Conservation (phyloP, 2,329 filamentous ascomycete species). For the Sodiomyces alkalinus region DNA sequence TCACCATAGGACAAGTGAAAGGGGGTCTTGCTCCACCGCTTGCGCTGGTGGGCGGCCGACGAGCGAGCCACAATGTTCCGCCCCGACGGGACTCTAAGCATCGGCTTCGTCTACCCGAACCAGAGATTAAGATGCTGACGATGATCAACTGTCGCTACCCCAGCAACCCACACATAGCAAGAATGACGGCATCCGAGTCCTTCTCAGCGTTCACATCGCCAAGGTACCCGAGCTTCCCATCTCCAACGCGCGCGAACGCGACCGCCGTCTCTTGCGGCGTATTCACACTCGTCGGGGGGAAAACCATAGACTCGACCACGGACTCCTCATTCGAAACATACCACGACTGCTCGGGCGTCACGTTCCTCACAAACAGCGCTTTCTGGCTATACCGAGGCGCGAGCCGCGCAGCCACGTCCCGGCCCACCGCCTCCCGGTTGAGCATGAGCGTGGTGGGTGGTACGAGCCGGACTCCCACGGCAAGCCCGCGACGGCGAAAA, state of each 20-base stretch:
- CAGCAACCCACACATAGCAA: slow-evolving; percentile 14
- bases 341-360: slow-evolving; percentile 11
- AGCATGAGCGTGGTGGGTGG: slow-evolving; percentile 10
- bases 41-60: slow-evolving; percentile 67
- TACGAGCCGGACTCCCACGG: slow-evolving; percentile 10
- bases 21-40: slow-evolving; percentile 55
- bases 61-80: slow-evolving; percentile 51
- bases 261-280: slow-evolving; percentile 9
- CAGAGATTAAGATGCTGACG: too few species aligned
- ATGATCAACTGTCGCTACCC: too few species aligned
- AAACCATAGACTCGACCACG: slow-evolving; percentile 1
- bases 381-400: slow-evolving; percentile 12
- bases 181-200: slow-evolving; percentile 10
- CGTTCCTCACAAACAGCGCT: slow-evolving; percentile 11
- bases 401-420: slow-evolving; percentile 6
- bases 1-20: too few species aligned
- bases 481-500: slow-evolving; percentile 11
- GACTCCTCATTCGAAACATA: slow-evolving; percentile 8
- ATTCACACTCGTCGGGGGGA: too few species aligned
- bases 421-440: slow-evolving; percentile 7
- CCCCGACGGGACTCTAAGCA: slow-evolving; percentile 50
- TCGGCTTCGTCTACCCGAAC: slow-evolving; percentile 13
- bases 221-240: slow-evolving; percentile 14
- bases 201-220: slow-evolving; percentile 14
- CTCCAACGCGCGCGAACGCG: slow-evolving; percentile 12